Conservation (phyloP, 2,329 filamentous ascomycete species). For the Decorospora gaudefroyi region DNA sequence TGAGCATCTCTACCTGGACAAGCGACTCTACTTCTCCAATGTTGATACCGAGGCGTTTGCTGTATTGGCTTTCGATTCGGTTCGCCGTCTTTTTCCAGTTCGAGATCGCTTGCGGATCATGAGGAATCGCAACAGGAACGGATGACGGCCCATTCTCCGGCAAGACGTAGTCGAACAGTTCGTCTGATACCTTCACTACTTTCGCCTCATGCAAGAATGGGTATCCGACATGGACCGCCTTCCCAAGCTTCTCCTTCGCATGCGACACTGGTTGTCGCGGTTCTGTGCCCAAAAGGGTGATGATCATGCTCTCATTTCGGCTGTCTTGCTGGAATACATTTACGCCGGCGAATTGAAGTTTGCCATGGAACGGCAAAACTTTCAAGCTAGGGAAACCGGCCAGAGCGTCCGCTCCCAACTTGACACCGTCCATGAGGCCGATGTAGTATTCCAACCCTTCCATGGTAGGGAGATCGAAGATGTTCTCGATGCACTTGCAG, state of each 20-base stretch:
- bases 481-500: conserved; percentile 93
- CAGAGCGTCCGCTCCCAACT: conserved; percentile 79
- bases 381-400: conserved; percentile 92
- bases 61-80: conserved; percentile 83
- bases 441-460: conserved; percentile 85
- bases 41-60: conserved; percentile 85
- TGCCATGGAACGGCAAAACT: conserved; percentile 79
- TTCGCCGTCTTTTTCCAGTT: conserved; percentile 84
- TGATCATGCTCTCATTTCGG: conserved; percentile 92
- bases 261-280: conserved; percentile 69
- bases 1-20: conserved; percentile 91
- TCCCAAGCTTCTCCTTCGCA: conserved; percentile 79
- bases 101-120: conserved; percentile 74
- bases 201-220: conserved; percentile 95
- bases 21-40: conserved; percentile 87
- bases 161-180: conserved; percentile 85
- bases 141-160: conserved; percentile 61
- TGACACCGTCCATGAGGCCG: conserved; percentile 80
- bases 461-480: conserved; percentile 90
- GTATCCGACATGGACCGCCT: conserved; percentile 88
- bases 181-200: conserved; percentile 85
- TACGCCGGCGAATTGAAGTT: conserved; percentile 84
- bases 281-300: conserved; percentile 79
- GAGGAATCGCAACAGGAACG: conserved; percentile 69
- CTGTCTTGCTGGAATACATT: conserved; percentile 96